phyloP scores from a whole-genome alignment of 2,329 filamentous ascomycete genomes.

The Echinosphaeria canescens region DNA sequence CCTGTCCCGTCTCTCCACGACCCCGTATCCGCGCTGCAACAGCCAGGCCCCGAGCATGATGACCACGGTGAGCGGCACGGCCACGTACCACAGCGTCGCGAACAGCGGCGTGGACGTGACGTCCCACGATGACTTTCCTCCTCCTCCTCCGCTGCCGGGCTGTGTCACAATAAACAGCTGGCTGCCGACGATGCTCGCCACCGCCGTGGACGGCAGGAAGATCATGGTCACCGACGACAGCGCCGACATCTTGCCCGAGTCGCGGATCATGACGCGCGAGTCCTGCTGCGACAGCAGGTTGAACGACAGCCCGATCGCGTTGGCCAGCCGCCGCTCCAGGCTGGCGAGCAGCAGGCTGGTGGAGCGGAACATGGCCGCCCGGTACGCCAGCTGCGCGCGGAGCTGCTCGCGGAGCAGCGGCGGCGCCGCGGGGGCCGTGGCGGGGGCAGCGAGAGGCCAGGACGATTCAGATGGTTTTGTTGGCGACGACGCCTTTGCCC shows the following conservation, averaged over 20 bases:
- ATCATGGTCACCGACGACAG: slow-evolving; percentile 15
- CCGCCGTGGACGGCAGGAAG: slow-evolving; percentile 14
- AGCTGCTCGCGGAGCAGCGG: slow-evolving; percentile 7
- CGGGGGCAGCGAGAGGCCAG: too few relatives aligned
- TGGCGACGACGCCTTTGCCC: neutral
- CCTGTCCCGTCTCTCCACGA: too few relatives aligned
- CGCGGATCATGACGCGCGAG: slow-evolving; percentile 12
- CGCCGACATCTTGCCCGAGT: slow-evolving; percentile 14
- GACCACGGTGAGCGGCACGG: neutral
- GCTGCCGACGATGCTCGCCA: slow-evolving; percentile 11
- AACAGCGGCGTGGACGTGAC: neutral
- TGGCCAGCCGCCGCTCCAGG: slow-evolving; percentile 13
- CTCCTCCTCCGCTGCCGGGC: too few relatives aligned
- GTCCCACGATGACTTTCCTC: too few relatives aligned
- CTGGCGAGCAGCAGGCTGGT: slow-evolving; percentile 13
- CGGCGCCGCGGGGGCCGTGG: too few relatives aligned
- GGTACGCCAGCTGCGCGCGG: slow-evolving; percentile 10
- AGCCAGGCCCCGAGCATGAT: neutral
- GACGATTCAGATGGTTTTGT: neutral
- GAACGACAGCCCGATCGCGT: slow-evolving; percentile 12
- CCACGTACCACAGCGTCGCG: neutral
- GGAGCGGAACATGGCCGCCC: slow-evolving; percentile 12
- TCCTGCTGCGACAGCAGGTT: slow-evolving; percentile 15
- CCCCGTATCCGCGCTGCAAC: too few relatives aligned
- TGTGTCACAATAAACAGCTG: slow-evolving; percentile 2